phyloP scores from a whole-genome alignment of 2,329 filamentous ascomycete genomes.

The Neofusicoccum sp. region DNA sequence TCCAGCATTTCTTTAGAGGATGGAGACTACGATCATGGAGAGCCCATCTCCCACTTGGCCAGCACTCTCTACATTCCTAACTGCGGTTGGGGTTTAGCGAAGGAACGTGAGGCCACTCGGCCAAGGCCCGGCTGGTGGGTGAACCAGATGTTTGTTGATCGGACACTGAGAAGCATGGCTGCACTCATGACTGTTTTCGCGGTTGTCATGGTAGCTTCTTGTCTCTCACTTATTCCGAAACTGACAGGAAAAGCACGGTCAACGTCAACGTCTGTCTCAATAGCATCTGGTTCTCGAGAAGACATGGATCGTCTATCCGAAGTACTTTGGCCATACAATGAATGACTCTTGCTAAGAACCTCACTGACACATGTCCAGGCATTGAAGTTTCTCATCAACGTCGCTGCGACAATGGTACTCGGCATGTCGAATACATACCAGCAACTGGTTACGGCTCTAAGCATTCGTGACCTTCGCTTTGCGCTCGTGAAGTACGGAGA shows the following conservation, averaged over 20 bases:
- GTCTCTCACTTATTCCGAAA: not conserved
- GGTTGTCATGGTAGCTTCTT: constrained; percentile 19
- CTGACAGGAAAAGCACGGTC: not conserved
- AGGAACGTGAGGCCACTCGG: not conserved
- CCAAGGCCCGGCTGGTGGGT: constrained; percentile 25
- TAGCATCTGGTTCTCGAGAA: not conserved
- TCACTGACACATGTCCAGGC: not conserved
- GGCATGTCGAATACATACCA: constrained; percentile 35
- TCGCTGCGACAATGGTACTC: constrained; percentile 30
- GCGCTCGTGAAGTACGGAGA: not conserved
- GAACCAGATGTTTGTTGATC: constrained; percentile 30
- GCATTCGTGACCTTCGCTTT: constrained; percentile 16
- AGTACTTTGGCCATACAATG: not conserved
- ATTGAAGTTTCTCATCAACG: constrained; percentile 26
- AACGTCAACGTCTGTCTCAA: not conserved
- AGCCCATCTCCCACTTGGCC: too few relatives aligned
- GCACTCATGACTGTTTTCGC: constrained; percentile 23
- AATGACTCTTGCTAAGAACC: not conserved
- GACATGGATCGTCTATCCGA: not conserved
- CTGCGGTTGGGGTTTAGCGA: too few relatives aligned
- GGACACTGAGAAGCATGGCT: constrained; percentile 28
- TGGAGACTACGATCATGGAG: too few relatives aligned
- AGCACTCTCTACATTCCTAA: too few relatives aligned
- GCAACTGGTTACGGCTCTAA: constrained; percentile 30
- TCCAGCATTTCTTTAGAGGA: too few relatives aligned